Evolutionary conservation across 2,329 filamentous ascomycete genomes (phyloP).

Genomic region (Fusarium mangiferae): DNA sequence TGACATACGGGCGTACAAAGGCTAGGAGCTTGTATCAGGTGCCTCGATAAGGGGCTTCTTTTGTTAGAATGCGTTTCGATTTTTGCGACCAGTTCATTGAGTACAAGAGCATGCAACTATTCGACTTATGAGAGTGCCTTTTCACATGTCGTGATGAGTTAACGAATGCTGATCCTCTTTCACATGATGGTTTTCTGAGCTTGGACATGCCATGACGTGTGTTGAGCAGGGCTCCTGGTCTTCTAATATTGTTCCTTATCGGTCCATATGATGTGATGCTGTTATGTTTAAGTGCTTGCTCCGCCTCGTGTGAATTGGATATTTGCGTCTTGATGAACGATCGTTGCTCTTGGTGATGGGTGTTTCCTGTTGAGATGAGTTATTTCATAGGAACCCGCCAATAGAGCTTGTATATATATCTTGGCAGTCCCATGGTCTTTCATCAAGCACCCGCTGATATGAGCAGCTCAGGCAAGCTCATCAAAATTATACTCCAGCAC

Average conservation of each 20-base stretch:
- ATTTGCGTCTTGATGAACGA: no score
- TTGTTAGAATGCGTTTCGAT: constrained; percentile 43
- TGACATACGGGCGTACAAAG: constrained; percentile 46
- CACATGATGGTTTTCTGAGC: neutral
- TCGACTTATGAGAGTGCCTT: neutral
- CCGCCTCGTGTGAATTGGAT: neutral
- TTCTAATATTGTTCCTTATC: neutral
- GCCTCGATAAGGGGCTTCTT: constrained; percentile 41
- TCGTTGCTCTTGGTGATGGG: neutral
- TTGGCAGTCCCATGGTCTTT: no score
- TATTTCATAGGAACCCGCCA: neutral
- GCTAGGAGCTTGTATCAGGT: constrained; percentile 45
- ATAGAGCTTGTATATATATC: neutral
- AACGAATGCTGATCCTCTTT: neutral
- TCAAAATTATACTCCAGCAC: neutral
- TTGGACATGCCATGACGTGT: neutral
- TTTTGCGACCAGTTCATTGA: constrained; percentile 25
- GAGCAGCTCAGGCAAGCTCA: neutral
- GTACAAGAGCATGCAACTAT: constrained; percentile 21
- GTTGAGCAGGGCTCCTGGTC: neutral
- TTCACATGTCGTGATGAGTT: neutral
- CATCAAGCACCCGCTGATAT: neutral
- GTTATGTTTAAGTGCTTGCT: neutral
- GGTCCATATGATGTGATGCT: neutral
- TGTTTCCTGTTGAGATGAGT: neutral